Conservation (phyloP, 2,329 filamentous ascomycete genomes). For the Penicillium freii region DNA sequence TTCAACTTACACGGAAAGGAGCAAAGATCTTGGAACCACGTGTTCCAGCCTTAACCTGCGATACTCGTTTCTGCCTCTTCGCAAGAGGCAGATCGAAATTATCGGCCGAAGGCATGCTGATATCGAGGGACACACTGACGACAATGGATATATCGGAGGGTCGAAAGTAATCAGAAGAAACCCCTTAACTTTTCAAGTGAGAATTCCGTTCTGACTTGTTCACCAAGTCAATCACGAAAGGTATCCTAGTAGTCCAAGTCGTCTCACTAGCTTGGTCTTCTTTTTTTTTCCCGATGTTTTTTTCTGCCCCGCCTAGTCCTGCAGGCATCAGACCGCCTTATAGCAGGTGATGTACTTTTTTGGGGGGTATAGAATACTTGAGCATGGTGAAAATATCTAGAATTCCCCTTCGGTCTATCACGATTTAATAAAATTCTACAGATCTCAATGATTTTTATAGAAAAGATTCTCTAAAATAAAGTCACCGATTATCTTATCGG, state of each 20-base stretch:
- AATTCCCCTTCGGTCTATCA: background rate
- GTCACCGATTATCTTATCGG: background rate
- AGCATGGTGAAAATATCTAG: background rate
- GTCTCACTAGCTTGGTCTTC: background rate
- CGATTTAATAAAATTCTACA: too few species aligned
- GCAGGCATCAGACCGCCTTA: constrained; percentile 3
- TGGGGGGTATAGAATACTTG: background rate
- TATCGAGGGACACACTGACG: background rate
- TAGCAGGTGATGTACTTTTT: background rate
- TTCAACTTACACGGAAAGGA: constrained; percentile 75
- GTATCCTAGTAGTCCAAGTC: background rate
- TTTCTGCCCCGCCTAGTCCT: constrained; percentile 12
- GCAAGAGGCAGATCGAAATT: constrained; percentile 61
- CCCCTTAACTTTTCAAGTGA: background rate
- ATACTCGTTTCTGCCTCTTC: constrained; percentile 71
- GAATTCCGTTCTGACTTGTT: background rate
- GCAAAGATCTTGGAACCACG: constrained; percentile 79
- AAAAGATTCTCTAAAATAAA: accelerated
- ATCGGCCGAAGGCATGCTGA: constrained; percentile 49
- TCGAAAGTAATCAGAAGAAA: background rate
- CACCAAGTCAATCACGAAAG: background rate
- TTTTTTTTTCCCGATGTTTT: constrained; percentile 10
- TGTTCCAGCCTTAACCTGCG: constrained; percentile 42
- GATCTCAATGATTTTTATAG: background rate
- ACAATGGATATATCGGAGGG: background rate